A percentile compares a stretch with the other conserved stretches of the same genome.
Conservation (phyloP, 768 basidiomycete species). For the Rhodotorula kratochvilovae region DNA sequence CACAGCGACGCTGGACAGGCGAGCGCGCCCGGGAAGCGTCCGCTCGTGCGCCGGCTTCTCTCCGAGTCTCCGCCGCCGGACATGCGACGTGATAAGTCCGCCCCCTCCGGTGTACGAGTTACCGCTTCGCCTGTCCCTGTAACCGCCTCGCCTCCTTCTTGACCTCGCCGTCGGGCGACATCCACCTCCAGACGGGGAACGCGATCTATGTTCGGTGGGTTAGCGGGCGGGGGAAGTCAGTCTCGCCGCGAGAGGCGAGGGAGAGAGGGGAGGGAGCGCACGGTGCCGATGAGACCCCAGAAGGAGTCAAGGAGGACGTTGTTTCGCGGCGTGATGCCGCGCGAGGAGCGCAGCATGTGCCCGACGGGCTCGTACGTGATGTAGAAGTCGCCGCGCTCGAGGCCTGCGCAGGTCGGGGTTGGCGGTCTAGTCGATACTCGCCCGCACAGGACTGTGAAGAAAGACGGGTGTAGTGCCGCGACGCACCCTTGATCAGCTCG, state of each 20-base stretch:
- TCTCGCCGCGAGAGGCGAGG: too few relatives aligned
- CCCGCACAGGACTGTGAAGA: too few relatives aligned
- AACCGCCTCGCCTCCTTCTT: slow-evolving; percentile 10
- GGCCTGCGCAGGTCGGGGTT: slow-evolving; percentile 51
- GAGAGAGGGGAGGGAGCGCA: neutral
- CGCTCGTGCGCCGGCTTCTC: too few relatives aligned
- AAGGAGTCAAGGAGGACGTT: slow-evolving; percentile 58
- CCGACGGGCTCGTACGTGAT: slow-evolving; percentile 70
- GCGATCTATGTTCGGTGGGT: slow-evolving; percentile 39
- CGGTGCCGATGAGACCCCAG: slow-evolving; percentile 24
- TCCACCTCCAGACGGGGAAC: slow-evolving; percentile 41
- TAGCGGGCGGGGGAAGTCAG: neutral
- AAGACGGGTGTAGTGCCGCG: neutral
- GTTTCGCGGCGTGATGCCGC: slow-evolving; percentile 62
- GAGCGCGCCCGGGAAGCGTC: too few relatives aligned
- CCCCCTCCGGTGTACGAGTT: too few relatives aligned
- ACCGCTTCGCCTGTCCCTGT: neutral
- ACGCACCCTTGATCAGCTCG: slow-evolving; percentile 59
- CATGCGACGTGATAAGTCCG: too few relatives aligned
- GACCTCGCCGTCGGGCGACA: slow-evolving; percentile 32
- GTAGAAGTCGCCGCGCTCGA: slow-evolving; percentile 65
- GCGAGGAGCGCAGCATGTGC: slow-evolving; percentile 62
- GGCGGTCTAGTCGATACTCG: too few relatives aligned
- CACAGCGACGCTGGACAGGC: too few relatives aligned
- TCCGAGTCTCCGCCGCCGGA: too few relatives aligned